Base-by-base conservation (phyloP, 2,329 filamentous ascomycete species). In the Fusarium fujikuroi region DNA sequence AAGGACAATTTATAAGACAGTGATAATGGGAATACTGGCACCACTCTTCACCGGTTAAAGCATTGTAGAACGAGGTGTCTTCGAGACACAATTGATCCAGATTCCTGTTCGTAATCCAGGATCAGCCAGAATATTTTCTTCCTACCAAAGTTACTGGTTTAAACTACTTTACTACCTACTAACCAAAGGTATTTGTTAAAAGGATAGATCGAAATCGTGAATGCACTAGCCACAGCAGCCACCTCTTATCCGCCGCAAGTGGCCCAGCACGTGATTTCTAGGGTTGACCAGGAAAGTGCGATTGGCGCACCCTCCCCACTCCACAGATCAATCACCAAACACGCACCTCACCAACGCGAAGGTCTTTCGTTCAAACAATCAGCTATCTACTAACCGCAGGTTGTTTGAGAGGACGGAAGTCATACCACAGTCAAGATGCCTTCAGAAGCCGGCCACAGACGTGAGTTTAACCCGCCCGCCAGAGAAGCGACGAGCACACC, bases 381-480 rank as follows among this genome's bases (percentile, higher is more conserved):
- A 78, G 81, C 79, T 80, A 78, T 83, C 80, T 82, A 78, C 80
- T 78, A 81, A 80, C 79, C 77, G 79, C 82, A 80, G 83, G 82
- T 85, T 82, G 81, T 80, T 83, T 83, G 83, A 85, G 84, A 84
- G 84, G 81, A 81, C 80, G 81, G 81, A 82, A 82, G 81, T 77
- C 80, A 80, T 80, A 85, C 76, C 80, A 81, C 84, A 86, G 86
- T 87, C 92, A 95, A 90, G 86, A 96, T 96, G 93, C 90, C 92
- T 92, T 92, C 93, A 84, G 92, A 94, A 91, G 89, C 92, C 84
- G 93, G 93, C 87, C 92, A 95, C 91, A 91, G 93, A 92, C 89
- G 93, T 95, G 87, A 93, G 93, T 93, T 78, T 75, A 60, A 58
- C 58, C 59, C 50, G 53, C 59, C 54, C 42, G 60, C 66, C 62